Base-by-base conservation (phyloP, 768 basidiomycete genomes). In the Suillus placidus region DNA sequence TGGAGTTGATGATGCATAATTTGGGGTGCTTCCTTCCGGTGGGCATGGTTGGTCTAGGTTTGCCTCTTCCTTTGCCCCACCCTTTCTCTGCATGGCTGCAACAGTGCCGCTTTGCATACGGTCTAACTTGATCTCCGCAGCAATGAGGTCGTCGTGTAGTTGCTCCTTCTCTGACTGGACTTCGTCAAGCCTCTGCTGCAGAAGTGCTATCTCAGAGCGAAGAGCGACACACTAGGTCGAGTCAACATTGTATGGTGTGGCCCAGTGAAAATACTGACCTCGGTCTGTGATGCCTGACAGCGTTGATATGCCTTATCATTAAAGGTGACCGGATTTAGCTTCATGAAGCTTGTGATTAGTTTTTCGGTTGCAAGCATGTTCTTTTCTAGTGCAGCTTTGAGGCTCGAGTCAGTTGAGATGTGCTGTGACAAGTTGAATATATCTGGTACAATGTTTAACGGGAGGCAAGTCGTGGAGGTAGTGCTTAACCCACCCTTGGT, bases 81-180 rank as follows among this genome's bases (percentile, higher is more conserved):
- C 69, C 63, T 77, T 81, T 30, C 77, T 71, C 70, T 84, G 83
- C 67, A 84, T 75, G n/a, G 80, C 79, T 43, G 74, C 74, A 14
- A 90, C 84, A 0, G 85, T 83, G 54, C 77, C 77, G 69, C 89
- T 90, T 66, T 80, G 82, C 34, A 84, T 70, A 63, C 91, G 83
- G 67, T 91, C 91, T 47, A 85, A 76, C 30, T 88, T 87, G 64
- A 80, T 87, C 74, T 92, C 88, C 2, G 87, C 83, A 7, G 78
- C 76, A 18, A 83, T 72, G 37, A 92, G 85, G 26, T 84, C 81
- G 43, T 81, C 78, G 64, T 82, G 81, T 67, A 83, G 85, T 68
- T 76, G 76, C 35, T 85, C 82, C 62, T 80, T 83, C 68, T 85
- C 81, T 34, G 76, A 72, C 69, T 86, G 80, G 0, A 79, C 80